Evolutionary conservation across 2,329 filamentous ascomycete genomes (phyloP), one percentile per base, ranked within the genome.

Genomic region (Pseudocercospora fuligena): DNA sequence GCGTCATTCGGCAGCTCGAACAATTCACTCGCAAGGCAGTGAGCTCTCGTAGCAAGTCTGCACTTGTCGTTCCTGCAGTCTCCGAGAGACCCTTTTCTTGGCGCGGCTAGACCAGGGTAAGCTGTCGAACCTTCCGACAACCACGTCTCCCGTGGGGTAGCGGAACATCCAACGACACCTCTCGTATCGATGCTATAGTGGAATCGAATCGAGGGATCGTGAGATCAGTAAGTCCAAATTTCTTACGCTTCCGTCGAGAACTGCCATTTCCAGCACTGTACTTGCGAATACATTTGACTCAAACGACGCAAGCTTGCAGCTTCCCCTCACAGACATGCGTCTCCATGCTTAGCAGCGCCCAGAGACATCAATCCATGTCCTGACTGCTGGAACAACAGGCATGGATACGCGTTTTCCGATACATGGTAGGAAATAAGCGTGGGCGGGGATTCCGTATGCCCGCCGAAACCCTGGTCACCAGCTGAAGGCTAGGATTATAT

Each of bases 391-490:
- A 56, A 61, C 6, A 51, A 63, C 47, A 66, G 60, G 65, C 65
- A 61, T 60, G 46, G n/a, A 27, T 47, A 58, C 40, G 51, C 36
- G 46, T 33, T 51, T 33, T 53, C 61, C 43, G 56, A 36, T 14
- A 27, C 56, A 58, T 58, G 56, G 60, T 59, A 49, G 23, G 46
- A 47, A 66, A 23, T 29, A 47, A 43, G 40, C 23, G 47, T 43
- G 57, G 43, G 61, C 61, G 65, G 61, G 61, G 65, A 64, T 46
- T 27, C 65, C 65, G 61, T 51, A 61, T 61, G 65, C 56, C 65
- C 65, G 65, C 57, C 23, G 31, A 58, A 19, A 11, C 56, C 33
- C 16, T 25, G 27, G 56, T 40, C 16, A 2, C 19, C 19, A 19
- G 31, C 29, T 14, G 19, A 21, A 40, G 8, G 29, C 56, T 58